These are phyloP conservation scores for Stentor roeselii DNA, from an alignment of 73 alveolate species.

Conservation along the genomic window DNA sequence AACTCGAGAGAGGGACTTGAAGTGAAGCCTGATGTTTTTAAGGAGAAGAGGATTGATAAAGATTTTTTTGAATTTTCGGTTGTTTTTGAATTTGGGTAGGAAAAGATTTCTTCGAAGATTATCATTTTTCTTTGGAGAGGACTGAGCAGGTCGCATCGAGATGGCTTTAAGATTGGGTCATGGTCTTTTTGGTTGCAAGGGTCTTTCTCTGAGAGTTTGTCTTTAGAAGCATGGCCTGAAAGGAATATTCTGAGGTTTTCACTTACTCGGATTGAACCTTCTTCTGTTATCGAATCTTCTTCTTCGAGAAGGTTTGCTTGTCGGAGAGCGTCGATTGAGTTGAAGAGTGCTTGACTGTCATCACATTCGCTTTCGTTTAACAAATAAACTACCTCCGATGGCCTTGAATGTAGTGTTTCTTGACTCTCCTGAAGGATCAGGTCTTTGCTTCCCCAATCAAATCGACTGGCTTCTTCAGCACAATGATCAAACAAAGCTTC, in stretches of 20 bases:
- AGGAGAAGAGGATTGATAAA: background rate
- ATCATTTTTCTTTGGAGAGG: conserved; percentile 9
- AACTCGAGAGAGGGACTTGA: conserved; percentile 1
- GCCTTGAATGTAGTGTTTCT: background rate
- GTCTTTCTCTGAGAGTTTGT: background rate
- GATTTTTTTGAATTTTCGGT: background rate
- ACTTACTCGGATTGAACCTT: conserved; percentile 23
- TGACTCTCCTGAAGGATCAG: background rate
- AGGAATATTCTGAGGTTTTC: background rate
- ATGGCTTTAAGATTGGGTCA: background rate
- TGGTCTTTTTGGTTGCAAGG: background rate
- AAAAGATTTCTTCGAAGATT: background rate
- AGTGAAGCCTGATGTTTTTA: background rate
- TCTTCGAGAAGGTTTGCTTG: conserved; percentile 24
- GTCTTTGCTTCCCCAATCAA: background rate
- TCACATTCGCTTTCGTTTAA: conserved; percentile 1
- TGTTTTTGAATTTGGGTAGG: background rate
- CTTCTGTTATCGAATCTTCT: background rate
- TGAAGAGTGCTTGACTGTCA: background rate
- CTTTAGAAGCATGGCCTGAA: conserved; percentile 1
- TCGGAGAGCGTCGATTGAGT: conserved; percentile 18
- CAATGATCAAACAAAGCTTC: background rate
- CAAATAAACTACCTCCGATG: background rate
- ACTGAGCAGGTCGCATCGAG: background rate
- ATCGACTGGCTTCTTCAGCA: background rate